Conservation (phyloP, 2,329 filamentous ascomycete species). For the Aspergillus sp. region DNA sequence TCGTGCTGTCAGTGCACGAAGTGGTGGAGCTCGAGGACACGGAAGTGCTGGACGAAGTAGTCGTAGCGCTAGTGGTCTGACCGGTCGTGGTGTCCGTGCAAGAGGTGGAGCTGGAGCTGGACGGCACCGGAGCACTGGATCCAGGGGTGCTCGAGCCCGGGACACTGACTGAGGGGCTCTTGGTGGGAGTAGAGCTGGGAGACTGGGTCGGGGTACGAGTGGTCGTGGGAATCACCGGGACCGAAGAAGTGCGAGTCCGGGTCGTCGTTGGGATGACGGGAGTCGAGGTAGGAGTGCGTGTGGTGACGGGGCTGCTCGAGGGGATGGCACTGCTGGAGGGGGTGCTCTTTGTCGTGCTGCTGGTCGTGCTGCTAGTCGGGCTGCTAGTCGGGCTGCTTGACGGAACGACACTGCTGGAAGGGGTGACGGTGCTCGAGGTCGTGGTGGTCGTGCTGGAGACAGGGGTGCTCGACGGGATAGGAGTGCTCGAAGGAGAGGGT, state of each 20-base stretch:
- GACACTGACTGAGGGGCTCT: not conserved
- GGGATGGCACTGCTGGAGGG: not conserved
- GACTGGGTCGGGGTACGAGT: not conserved
- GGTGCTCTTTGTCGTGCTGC: not conserved
- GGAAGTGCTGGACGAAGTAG: not conserved
- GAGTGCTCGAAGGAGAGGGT: slow-evolving; percentile 9
- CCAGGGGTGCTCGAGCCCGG: not conserved
- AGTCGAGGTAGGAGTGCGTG: slow-evolving; percentile 1
- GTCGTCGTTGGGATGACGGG: not conserved
- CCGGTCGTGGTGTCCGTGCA: not conserved
- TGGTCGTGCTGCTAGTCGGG: slow-evolving; percentile 4
- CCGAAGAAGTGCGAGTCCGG: not conserved
- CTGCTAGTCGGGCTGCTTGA: not conserved
- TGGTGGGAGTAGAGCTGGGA: not conserved
- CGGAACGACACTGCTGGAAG: not conserved
- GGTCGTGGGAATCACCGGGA: slow-evolving; percentile 1
- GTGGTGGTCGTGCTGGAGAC: slow-evolving; percentile 5
- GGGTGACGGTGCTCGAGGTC: slow-evolving; percentile 9
- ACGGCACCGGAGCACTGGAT: slow-evolving; percentile 1
- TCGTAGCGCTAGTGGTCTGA: not conserved
- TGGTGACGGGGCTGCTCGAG: not conserved
- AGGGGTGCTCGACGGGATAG: slow-evolving; percentile 10
- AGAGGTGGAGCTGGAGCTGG: slow-evolving; percentile 3
- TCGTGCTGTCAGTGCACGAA: not conserved
- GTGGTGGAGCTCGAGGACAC: no score